Percentiles rank a stretch among this genome's conserved stretches.
phyloP scores from a whole-genome alignment of 2,329 filamentous ascomycete species.

The Talaromyces sp. region DNA sequence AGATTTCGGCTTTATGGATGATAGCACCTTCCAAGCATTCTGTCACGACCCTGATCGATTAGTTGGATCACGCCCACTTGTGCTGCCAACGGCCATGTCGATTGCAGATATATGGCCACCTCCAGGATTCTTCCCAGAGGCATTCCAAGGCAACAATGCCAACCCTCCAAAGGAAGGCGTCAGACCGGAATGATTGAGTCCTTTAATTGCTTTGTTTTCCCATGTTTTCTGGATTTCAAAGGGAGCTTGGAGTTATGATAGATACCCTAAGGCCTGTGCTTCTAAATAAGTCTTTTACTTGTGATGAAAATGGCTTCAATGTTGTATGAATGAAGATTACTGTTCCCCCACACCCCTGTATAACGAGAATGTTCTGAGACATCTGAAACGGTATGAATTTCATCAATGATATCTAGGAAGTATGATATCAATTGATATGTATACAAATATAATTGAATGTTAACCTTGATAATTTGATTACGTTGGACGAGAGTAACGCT shows the following conservation, averaged over 20 bases:
- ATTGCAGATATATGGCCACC: slow-evolving; percentile 42
- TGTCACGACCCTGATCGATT: slow-evolving; percentile 42
- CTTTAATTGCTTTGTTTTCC: background rate
- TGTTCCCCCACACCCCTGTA: background rate
- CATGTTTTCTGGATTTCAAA: background rate
- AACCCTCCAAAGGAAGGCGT: slow-evolving; percentile 12
- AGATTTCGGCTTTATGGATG: slow-evolving; percentile 43
- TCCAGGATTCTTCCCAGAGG: slow-evolving; percentile 38
- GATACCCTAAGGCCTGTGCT: background rate
- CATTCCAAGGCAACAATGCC: slow-evolving; percentile 26
- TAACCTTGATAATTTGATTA: no score
- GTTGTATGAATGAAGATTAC: background rate
- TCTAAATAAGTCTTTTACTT: background rate
- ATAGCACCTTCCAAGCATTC: slow-evolving; percentile 41
- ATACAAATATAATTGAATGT: background rate
- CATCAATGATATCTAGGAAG: background rate
- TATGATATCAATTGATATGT: background rate
- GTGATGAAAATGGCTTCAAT: background rate
- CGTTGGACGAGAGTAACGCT: no score
- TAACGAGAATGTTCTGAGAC: background rate
- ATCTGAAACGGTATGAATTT: background rate
- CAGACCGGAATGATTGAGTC: background rate
- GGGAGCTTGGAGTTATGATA: background rate
- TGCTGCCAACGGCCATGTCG: slow-evolving; percentile 31
- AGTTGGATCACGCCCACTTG: slow-evolving; percentile 29